phyloP scores from a whole-genome alignment of 352 stramenopile species.

The Pythium aristosporum region DNA sequence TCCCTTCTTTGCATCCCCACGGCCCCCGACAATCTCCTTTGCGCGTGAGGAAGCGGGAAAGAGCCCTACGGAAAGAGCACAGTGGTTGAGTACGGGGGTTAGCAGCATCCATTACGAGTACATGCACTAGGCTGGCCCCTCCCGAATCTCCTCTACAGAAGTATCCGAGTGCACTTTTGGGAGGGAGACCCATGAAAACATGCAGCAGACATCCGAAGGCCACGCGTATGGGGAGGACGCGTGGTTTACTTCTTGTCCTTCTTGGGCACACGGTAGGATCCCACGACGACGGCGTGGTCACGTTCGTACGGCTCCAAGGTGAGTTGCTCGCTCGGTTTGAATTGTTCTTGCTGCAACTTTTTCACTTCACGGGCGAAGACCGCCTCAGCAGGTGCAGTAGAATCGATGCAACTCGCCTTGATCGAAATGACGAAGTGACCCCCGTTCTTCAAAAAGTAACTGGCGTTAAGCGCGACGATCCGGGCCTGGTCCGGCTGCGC shows the following conservation, averaged over 20 bases:
- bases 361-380: constrained; percentile 97
- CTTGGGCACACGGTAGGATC: constrained; percentile 81
- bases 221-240: constrained; percentile 18
- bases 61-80: constrained; percentile 18
- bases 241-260: constrained; percentile 36
- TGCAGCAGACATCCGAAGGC: constrained; percentile 21
- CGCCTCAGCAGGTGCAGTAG: constrained; percentile 96
- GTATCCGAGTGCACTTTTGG: constrained; percentile 20
- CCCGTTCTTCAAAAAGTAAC: constrained; percentile 99
- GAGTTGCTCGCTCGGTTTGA: constrained; percentile 99
- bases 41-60: background rate
- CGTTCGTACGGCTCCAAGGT: constrained; percentile 99
- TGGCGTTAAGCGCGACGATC: constrained; percentile 98
- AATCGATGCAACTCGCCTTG: constrained; percentile 99
- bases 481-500: constrained; percentile 99
- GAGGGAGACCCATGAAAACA: background rate
- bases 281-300: constrained; percentile 98
- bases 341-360: constrained; percentile 98
- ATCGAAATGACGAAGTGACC: constrained; percentile 99
- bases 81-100: constrained; percentile 7
- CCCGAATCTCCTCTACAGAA: constrained; percentile 3
- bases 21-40: background rate
- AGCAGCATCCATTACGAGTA: constrained; percentile 26
- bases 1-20: background rate
- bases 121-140: background rate